Conservation (phyloP, 495 filamentous ascomycete genomes). For the Aspergillus affinis region DNA sequence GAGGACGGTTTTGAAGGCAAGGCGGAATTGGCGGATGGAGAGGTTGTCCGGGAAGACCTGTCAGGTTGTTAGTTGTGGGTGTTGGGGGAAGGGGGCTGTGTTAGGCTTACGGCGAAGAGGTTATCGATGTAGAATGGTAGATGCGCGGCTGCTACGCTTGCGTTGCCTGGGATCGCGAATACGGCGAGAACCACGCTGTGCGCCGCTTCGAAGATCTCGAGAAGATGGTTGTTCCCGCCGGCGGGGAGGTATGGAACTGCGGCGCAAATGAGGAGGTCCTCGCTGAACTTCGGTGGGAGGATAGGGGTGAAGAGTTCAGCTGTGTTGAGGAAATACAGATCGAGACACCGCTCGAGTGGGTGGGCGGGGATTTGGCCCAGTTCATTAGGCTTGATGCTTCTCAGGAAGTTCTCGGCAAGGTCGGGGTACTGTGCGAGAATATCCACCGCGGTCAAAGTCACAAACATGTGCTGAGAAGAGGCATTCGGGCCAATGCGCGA, state of each 20-base stretch:
- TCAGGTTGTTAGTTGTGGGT: constrained; percentile 7
- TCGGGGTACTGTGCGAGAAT: constrained; percentile 73
- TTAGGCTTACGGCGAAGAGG: constrained; percentile 62
- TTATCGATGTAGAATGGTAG: constrained; percentile 85
- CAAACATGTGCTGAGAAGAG: constrained; percentile 82
- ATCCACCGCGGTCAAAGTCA: constrained; percentile 85
- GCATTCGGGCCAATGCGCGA: constrained; percentile 69
- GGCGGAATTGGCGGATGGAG: constrained; percentile 84
- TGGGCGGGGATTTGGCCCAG: constrained; percentile 66
- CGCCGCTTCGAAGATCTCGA: constrained; percentile 87
- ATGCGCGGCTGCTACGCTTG: constrained; percentile 66
- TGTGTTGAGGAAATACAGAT: constrained; percentile 90
- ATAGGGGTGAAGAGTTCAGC: constrained; percentile 81
- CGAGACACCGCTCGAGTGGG: constrained; percentile 74
- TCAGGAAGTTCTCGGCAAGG: constrained; percentile 68
- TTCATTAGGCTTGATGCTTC: constrained; percentile 56
- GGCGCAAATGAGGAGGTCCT: constrained; percentile 71
- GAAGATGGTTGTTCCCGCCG: constrained; percentile 57
- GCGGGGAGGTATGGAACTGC: constrained; percentile 76
- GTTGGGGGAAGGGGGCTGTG: not conserved
- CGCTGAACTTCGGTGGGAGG: constrained; percentile 62
- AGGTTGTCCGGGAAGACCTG: constrained; percentile 78
- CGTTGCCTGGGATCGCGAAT: constrained; percentile 75
- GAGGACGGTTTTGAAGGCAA: constrained; percentile 89
- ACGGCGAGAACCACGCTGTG: constrained; percentile 84